Percentiles rank a stretch among this genome's conserved stretches.
Evolutionary conservation across 148 eudicot species (phyloP).

Genomic region (Fallopia convolvulus): DNA sequence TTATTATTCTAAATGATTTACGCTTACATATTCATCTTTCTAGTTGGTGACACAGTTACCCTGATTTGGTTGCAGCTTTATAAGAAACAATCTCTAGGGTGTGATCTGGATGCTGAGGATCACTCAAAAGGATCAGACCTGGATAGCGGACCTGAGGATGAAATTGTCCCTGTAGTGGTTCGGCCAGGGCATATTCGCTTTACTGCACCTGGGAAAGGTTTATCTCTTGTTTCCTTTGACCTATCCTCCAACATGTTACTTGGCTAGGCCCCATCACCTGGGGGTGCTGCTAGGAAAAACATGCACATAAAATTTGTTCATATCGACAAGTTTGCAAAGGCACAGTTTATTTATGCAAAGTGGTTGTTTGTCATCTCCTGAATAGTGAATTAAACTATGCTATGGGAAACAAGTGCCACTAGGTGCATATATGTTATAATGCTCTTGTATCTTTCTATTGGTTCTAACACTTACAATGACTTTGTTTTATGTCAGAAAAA

Average conservation of each 20-base stretch:
- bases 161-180: constrained; percentile 58
- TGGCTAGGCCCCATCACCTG: not conserved
- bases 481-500: constrained; percentile 34
- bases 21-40: not conserved
- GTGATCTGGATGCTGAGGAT: not conserved
- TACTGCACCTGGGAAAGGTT: constrained; percentile 61
- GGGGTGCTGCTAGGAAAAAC: not conserved
- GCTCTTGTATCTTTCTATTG: not conserved
- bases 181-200: constrained; percentile 93
- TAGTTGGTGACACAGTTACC: not conserved
- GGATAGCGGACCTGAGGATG: constrained; percentile 41
- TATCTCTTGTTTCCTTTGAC: not conserved
- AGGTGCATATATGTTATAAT: not conserved
- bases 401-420: not conserved
- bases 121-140: constrained; percentile 9
- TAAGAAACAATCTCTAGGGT: not conserved
- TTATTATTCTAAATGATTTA: not conserved
- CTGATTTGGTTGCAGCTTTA: constrained; percentile 2
- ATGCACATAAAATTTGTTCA: not conserved
- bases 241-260: not conserved
- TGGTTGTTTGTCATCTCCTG: not conserved
- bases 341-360: not conserved
- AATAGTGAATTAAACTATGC: not conserved
- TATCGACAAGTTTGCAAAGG: not conserved
- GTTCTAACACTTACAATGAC: not conserved